phyloP scores from a whole-genome alignment of 768 basidiomycete species.

The Lactarius akahatsu region DNA sequence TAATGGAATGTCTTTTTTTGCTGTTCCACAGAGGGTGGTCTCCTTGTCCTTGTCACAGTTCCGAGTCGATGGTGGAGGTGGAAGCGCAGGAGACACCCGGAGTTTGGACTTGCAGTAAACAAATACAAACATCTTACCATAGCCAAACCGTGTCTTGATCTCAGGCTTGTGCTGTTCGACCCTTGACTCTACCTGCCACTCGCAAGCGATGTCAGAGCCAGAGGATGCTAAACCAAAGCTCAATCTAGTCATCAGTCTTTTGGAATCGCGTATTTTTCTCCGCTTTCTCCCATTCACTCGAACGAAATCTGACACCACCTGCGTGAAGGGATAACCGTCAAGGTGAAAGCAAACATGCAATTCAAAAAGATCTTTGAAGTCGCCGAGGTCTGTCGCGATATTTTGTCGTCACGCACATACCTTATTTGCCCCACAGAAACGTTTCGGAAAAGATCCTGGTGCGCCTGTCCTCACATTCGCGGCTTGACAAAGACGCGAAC shows the following conservation, averaged over 20 bases:
- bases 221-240: conserved; percentile 28
- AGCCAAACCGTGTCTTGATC: not conserved
- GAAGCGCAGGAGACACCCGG: too few relatives aligned
- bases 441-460: conserved; percentile 28
- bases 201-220: conserved; percentile 21
- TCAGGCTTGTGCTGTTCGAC: not conserved
- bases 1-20: not conserved
- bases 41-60: not conserved
- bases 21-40: not conserved
- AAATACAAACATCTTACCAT: not conserved
- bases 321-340: conserved; percentile 21
- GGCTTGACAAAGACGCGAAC: not conserved
- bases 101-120: not conserved
- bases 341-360: conserved; percentile 29
- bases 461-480: conserved; percentile 7
- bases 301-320: not conserved
- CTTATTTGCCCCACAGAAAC: conserved; percentile 10
- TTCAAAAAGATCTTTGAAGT: conserved; percentile 29
- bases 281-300: not conserved
- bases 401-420: not conserved
- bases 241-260: conserved; percentile 26
- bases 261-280: conserved; percentile 16
- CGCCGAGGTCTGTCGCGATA: conserved; percentile 20
- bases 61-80: too few relatives aligned
- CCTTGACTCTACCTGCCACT: not conserved